Percentiles rank a stretch among this genome's conserved stretches.
Evolutionary conservation across 2,329 filamentous ascomycete genomes (phyloP).

Genomic region (Stachybotrys chlorohalonatus): DNA sequence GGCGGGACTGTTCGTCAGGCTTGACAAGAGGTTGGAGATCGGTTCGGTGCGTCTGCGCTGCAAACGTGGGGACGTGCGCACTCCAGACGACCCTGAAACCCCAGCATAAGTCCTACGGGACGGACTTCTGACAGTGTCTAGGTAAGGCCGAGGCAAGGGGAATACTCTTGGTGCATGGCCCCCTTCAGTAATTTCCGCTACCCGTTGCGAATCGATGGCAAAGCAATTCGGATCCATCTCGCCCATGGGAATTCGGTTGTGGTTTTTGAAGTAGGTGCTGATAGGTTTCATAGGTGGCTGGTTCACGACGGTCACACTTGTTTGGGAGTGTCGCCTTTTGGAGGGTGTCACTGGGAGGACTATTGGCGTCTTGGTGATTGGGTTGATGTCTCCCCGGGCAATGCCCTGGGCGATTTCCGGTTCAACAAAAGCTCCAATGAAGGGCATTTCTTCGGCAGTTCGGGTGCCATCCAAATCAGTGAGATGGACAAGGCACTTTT

Average conservation of each 20-base stretch:
- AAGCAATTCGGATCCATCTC: constrained; percentile 57
- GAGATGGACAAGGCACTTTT: constrained; percentile 64
- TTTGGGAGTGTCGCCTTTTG: constrained; percentile 32
- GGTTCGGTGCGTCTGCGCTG: constrained; percentile 45
- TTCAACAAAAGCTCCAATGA: constrained; percentile 68
- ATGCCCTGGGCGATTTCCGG: constrained; percentile 62
- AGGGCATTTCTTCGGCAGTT: constrained; percentile 63
- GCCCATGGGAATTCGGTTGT: constrained; percentile 45
- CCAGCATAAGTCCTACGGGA: background rate
- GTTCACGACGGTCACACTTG: constrained; percentile 10
- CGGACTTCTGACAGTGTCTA: constrained; percentile 19
- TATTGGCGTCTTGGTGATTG: constrained; percentile 71
- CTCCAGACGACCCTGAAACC: constrained; percentile 8
- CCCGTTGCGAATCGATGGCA: constrained; percentile 37
- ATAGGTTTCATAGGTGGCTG: constrained; percentile 38
- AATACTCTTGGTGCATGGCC: constrained; percentile 46
- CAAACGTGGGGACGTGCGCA: constrained; percentile 27
- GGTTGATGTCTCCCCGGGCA: constrained; percentile 74
- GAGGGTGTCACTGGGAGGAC: constrained; percentile 29
- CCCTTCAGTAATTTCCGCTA: constrained; percentile 38
- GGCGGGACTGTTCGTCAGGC: constrained; percentile 11
- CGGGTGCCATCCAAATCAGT: constrained; percentile 56
- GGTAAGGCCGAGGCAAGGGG: constrained; percentile 48
- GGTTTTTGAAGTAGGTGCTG: constrained; percentile 42
- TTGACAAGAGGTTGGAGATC: constrained; percentile 31